Evolutionary conservation across 352 stramenopile genomes (phyloP), one percentile per base, ranked within the genome.

Genomic region (Phytophthora hybrid): DNA sequence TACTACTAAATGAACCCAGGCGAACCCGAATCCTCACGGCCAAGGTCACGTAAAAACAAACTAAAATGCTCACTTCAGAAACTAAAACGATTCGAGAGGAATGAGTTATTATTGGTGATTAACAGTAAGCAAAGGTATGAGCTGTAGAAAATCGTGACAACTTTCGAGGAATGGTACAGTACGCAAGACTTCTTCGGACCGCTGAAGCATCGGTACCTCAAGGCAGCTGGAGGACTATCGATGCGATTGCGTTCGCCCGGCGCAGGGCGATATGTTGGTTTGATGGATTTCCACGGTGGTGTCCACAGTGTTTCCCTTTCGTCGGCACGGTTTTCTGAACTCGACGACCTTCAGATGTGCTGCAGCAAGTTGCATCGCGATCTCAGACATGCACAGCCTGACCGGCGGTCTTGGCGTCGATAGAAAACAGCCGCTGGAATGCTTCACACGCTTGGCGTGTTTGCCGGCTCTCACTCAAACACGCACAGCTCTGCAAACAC

Each of bases 11-110:
- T 69, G 66, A 54, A 39, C 31, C 26, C 32, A 70, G 41, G 60
- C 47, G n/a, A 70, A 13, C 6, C 6, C 29, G 67, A 70, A 74
- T 69, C 59, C 49, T 32, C 31, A 21, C 9, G 62, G 37, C 1
- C 53, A 9, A 59, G 31, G 9, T 34, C 21, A 53, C 19, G 5
- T 13, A 3, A 31, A 31, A 29, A 31, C n/a, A 54, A 54, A 54
- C 47, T 54, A 54, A 54, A 54, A 23, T 11, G 19, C 16, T 11
- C 29, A 26, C 14, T 16, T 13, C 11, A 14, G 37, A 11, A 59
- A 66, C 8, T 55, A 44, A 60, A 56, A 66, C 9, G 65, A 72
- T 72, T 65, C 57, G 59, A 55, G 29, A 71, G 32, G 46, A 66
- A 51, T 52, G 53, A 55, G n/a, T 10, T 55, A 8, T 55, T 55